Evolutionary conservation across 2,329 filamentous ascomycete species (phyloP).

Genomic region (Cladosporium sp.): DNA sequence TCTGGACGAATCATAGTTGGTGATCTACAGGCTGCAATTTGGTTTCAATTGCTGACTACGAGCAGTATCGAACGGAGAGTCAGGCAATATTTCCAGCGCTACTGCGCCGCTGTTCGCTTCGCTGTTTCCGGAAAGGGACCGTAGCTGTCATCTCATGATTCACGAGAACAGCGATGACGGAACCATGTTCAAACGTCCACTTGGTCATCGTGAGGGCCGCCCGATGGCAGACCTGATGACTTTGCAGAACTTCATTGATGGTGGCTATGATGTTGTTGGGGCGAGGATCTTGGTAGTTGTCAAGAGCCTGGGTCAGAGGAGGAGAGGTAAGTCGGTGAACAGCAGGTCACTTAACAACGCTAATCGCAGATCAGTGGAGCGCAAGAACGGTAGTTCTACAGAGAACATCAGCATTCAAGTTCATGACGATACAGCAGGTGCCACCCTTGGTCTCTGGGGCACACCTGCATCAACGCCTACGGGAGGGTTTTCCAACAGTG

Average conservation of each 20-base stretch:
- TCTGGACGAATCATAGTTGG: constrained; percentile 52
- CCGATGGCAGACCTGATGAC: constrained; percentile 52
- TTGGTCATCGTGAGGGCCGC: constrained; percentile 37
- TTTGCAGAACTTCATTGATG: constrained; percentile 51
- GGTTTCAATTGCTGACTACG: neutral
- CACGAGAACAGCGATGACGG: constrained; percentile 47
- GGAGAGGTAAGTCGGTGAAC: constrained; percentile 36
- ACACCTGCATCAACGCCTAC: constrained; percentile 37
- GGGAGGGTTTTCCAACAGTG: constrained; percentile 4
- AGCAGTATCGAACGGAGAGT: constrained; percentile 45
- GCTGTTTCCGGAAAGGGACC: constrained; percentile 56
- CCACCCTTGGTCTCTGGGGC: constrained; percentile 53
- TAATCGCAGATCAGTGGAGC: constrained; percentile 36
- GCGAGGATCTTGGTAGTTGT: constrained; percentile 55
- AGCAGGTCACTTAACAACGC: neutral
- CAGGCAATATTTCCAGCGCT: constrained; percentile 36
- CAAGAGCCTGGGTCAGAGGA: constrained; percentile 52
- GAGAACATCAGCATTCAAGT: constrained; percentile 50
- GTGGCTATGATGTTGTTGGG: constrained; percentile 50
- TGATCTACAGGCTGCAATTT: neutral
- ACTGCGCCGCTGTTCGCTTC: constrained; percentile 50
- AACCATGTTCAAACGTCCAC: constrained; percentile 43
- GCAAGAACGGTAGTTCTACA: constrained; percentile 42
- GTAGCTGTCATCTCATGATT: constrained; percentile 51
- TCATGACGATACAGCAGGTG: constrained; percentile 56